A percentile compares a stretch with the other conserved stretches of the same genome.
phyloP scores from a whole-genome alignment of 2,329 filamentous ascomycete species.

The Colletotrichum sublineola region DNA sequence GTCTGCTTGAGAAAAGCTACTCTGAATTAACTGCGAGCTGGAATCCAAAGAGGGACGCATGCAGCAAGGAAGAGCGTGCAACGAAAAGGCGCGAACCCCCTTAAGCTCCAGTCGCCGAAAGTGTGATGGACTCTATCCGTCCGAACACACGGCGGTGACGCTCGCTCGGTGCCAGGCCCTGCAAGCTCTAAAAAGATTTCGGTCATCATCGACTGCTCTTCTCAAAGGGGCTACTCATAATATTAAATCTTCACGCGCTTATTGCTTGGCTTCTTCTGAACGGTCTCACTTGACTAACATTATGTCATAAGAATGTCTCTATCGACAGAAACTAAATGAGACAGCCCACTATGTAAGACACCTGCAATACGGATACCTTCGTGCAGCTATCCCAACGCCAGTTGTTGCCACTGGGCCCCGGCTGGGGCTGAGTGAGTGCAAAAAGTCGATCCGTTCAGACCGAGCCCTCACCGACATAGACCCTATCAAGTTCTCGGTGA shows the following conservation, averaged over 20 bases:
- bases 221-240: too few relatives aligned
- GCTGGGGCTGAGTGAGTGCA: neutral
- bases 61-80: slow-evolving; percentile 24
- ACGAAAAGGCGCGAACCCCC: slow-evolving; percentile 1
- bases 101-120: slow-evolving; percentile 3
- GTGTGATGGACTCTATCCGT: neutral
- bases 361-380: neutral
- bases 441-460: neutral
- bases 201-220: neutral
- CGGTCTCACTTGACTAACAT: slow-evolving; percentile 15
- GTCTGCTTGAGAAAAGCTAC: slow-evolving; percentile 12
- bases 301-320: slow-evolving; percentile 8
- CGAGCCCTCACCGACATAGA: slow-evolving; percentile 6
- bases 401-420: neutral
- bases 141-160: slow-evolving; percentile 19
- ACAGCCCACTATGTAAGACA: neutral
- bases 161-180: slow-evolving; percentile 19
- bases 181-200: slow-evolving; percentile 23
- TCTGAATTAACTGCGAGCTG: slow-evolving; percentile 18
- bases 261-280: slow-evolving; percentile 6
- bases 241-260: neutral
- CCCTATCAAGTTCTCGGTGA: slow-evolving; percentile 1
- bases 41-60: slow-evolving; percentile 13
- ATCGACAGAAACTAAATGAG: neutral
- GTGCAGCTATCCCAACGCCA: neutral